These are phyloP conservation scores for Ramularia endophylla DNA, from an alignment of 2,329 filamentous ascomycete species.

Conservation along the genomic window DNA sequence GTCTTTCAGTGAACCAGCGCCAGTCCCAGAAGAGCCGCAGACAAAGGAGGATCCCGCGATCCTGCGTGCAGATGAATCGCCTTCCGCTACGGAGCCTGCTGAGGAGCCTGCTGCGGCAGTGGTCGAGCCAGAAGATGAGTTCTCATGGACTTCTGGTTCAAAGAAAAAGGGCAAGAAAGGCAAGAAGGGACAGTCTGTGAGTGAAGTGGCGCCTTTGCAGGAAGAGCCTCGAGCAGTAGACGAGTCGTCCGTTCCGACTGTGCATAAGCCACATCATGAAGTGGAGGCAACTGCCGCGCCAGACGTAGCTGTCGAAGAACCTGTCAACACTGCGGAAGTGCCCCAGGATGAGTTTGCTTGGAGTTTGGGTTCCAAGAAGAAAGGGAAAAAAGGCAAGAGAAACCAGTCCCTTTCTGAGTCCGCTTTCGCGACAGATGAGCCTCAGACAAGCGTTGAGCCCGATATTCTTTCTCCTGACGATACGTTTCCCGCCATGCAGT, in stretches of 20 bases:
- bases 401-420: too few species aligned
- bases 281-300: neutral
- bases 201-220: neutral
- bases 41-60: too few species aligned
- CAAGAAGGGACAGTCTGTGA: constrained; percentile 15
- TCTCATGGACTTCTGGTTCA: constrained; percentile 6
- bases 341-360: constrained; percentile 6
- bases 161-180: constrained; percentile 22
- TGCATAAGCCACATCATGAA: too few species aligned
- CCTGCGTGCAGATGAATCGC: too few species aligned
- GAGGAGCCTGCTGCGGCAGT: neutral
- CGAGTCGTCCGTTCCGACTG: neutral
- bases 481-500: too few species aligned
- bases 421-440: too few species aligned
- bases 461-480: too few species aligned
- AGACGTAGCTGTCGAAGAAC: too few species aligned
- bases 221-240: neutral
- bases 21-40: too few species aligned
- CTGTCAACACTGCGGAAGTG: constrained; percentile 28
- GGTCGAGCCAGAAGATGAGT: constrained; percentile 4
- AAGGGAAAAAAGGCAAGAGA: constrained; percentile 14
- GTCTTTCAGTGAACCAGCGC: too few species aligned
- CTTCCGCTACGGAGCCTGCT: constrained; percentile 1
- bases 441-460: too few species aligned
- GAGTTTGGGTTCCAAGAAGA: constrained; percentile 12